phyloP scores from a whole-genome alignment of 352 stramenopile genomes.

The Globisporangium uncinulatum region DNA sequence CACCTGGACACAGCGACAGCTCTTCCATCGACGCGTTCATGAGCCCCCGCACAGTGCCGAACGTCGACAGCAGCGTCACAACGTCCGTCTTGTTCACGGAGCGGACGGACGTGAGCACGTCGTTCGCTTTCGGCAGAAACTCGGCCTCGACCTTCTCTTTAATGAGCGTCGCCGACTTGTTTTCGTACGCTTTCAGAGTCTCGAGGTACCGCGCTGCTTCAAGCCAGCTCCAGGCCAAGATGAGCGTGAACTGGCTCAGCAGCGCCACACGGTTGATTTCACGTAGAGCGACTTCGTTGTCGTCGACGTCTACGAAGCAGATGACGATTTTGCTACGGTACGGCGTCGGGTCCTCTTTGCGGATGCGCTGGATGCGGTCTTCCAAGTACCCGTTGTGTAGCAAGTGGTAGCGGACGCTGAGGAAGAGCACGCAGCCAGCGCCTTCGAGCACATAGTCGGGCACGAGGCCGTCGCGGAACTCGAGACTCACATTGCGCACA shows the following conservation, averaged over 20 bases:
- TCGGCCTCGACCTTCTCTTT: conserved; percentile 91
- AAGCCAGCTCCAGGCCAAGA: conserved; percentile 92
- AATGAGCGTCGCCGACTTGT: conserved; percentile 92
- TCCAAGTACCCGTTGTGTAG: conserved; percentile 90
- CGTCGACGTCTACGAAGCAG: conserved; percentile 94
- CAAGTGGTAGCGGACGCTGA: conserved; percentile 88
- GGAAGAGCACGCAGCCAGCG: conserved; percentile 88
- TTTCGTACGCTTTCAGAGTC: conserved; percentile 95
- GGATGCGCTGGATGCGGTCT: conserved; percentile 87
- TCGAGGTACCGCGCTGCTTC: conserved; percentile 96
- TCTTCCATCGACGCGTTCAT: conserved; percentile 92
- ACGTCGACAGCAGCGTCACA: conserved; percentile 89
- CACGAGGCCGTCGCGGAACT: conserved; percentile 88
- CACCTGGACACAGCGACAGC: conserved; percentile 89
- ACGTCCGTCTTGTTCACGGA: conserved; percentile 97
- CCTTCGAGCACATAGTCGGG: conserved; percentile 94
- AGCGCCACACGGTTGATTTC: conserved; percentile 93
- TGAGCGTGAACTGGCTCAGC: conserved; percentile 89
- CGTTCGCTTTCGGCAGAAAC: conserved; percentile 87
- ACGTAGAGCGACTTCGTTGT: conserved; percentile 89
- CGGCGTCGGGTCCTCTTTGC: conserved; percentile 55
- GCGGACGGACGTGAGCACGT: conserved; percentile 87
- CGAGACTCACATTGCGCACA: conserved; percentile 90
- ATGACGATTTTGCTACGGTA: conserved; percentile 91
- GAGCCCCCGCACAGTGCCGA: conserved; percentile 83